Evolutionary conservation across 495 filamentous ascomycete genomes (phyloP), one percentile per base, ranked within the genome.

Genomic region (Xylaria nigripes): DNA sequence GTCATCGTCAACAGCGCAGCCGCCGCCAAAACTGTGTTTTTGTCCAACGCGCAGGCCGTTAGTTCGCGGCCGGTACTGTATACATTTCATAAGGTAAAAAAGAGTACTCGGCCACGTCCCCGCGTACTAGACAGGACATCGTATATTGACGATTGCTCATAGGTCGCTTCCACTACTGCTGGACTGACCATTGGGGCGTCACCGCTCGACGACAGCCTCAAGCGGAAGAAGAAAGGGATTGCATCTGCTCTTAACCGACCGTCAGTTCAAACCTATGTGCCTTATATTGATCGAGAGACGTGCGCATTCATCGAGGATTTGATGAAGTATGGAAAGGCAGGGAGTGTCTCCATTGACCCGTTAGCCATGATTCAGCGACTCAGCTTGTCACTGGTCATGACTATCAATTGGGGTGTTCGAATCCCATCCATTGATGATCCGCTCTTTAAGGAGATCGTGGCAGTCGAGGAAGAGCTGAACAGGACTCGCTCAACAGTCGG

Each of bases 131-230:
- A n/a, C 6, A 29, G 32, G 15, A n/a, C 6, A 7, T 40, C 16
- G 15, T 21, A 16, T 50, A 22, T 15, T 55, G 15, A 50, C 23
- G 38, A 29, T 24, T 40, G 22, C 32, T 38, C 40, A 24, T 51
- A 83, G 79, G 76, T 85, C 7, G 74, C 84, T 3, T 81, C 78
- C 15, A 81, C 77, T 30, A 84, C 80, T 1, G 75, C 80, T 6
- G 82, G 81, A n/a, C 80, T 81, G 4, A 85, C 82, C 0, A 85
- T 86, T 50, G 83, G 82, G 10, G 81, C 82, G 0, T 81, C 79
- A 0, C 82, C 82, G 0, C 85, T 80, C 54, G 79, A 74, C 48
- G 82, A 85, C 1, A 80, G 76, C 3, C 62, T 83, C n/a, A 86
- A 84, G 60, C 64, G 76, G 38, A 72, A 81, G 55, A 72, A 83